Conservation (phyloP, 805 yeast genomes). For the Jamesozyma rosinii region DNA sequence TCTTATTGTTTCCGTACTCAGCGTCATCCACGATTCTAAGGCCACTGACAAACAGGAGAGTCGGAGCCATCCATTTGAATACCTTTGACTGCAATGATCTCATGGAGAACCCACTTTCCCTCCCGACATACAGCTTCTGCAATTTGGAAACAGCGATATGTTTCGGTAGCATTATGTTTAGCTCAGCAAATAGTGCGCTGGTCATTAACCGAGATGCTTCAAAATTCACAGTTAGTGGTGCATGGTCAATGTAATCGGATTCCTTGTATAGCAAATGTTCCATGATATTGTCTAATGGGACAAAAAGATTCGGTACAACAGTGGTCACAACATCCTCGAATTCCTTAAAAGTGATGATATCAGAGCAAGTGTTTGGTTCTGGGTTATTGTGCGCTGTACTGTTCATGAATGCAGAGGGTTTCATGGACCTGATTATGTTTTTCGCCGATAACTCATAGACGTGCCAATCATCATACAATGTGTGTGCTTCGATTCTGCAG, state of each 20-base stretch:
- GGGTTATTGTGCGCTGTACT: constrained; percentile 11
- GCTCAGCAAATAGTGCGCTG: constrained; percentile 34
- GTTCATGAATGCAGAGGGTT: not conserved
- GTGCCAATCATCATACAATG: constrained; percentile 32
- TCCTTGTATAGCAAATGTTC: constrained; percentile 35
- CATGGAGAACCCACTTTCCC: constrained; percentile 73
- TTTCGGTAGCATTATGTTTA: constrained; percentile 32
- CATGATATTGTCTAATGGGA: constrained; percentile 38
- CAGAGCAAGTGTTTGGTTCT: not conserved
- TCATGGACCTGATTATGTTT: constrained; percentile 23
- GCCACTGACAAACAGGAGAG: constrained; percentile 64
- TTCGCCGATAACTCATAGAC: constrained; percentile 38
- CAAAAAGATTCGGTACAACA: constrained; percentile 37
- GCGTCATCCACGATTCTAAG: constrained; percentile 33
- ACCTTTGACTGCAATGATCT: constrained; percentile 75
- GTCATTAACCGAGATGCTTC: constrained; percentile 13
- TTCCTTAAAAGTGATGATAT: constrained; percentile 24
- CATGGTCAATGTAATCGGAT: constrained; percentile 13
- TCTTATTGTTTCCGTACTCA: constrained; percentile 21
- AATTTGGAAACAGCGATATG: constrained; percentile 17
- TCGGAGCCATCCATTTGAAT: constrained; percentile 86
- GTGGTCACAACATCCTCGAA: constrained; percentile 28
- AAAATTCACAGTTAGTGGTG: constrained; percentile 1
- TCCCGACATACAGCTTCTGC: constrained; percentile 57
- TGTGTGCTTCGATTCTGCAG: constrained; percentile 20